These are phyloP conservation scores for Tetracladium marchalianum DNA, from an alignment of 495 filamentous ascomycete species.

Conservation along the genomic window DNA sequence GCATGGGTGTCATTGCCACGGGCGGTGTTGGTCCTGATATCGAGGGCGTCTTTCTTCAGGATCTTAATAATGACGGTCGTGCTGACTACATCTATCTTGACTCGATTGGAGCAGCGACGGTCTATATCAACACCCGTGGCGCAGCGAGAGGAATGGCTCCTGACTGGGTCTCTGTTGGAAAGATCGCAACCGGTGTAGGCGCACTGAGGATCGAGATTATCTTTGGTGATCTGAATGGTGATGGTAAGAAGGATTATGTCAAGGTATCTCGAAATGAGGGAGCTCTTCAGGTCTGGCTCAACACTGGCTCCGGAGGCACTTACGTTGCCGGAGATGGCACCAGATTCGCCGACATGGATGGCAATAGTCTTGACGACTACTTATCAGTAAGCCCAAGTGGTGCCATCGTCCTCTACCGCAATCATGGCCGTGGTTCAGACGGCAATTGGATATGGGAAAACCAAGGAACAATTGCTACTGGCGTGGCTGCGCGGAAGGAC, in stretches of 20 bases:
- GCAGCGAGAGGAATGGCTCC: background rate
- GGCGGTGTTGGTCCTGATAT: constrained; percentile 2
- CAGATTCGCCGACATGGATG: constrained; percentile 4
- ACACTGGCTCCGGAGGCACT: constrained; percentile 1
- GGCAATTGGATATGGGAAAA: background rate
- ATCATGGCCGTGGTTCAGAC: background rate
- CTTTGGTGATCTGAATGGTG: constrained; percentile 1
- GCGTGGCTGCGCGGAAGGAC: background rate
- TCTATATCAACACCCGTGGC: constrained; percentile 3
- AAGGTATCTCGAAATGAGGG: background rate
- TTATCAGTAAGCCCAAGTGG: background rate
- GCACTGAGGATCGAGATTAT: background rate
- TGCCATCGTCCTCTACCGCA: background rate
- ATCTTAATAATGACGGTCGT: constrained; percentile 20
- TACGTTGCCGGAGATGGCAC: background rate
- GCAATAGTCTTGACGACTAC: constrained; percentile 1
- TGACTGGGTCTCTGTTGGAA: background rate
- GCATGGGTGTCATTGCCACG: background rate
- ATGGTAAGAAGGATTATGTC: constrained; percentile 1
- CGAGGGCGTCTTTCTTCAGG: constrained; percentile 19
- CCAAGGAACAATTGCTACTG: background rate
- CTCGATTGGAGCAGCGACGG: constrained; percentile 1
- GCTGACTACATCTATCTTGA: constrained; percentile 21
- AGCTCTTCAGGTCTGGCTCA: background rate
- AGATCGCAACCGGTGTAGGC: constrained; percentile 4